These are phyloP conservation scores for Erodium texanum DNA, from an alignment of 441 rosid genomes.

Conservation along the genomic window DNA sequence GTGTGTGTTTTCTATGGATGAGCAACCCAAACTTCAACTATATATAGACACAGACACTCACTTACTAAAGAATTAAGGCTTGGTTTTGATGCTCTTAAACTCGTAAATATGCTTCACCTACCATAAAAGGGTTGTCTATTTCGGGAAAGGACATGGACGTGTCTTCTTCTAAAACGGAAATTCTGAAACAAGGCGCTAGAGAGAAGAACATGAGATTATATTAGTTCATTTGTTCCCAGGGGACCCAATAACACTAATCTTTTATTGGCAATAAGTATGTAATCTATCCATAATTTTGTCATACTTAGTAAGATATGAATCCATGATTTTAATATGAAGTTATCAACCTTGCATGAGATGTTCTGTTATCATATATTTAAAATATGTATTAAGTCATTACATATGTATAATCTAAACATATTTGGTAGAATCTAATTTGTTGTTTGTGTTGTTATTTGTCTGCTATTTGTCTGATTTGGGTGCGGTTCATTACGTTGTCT, in stretches of 20 bases:
- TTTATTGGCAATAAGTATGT: no score
- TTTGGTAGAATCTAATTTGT: constrained; percentile 18
- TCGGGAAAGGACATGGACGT: constrained; percentile 20
- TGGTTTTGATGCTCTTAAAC: background rate
- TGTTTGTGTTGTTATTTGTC: no score
- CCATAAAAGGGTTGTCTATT: constrained; percentile 14
- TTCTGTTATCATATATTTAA: no score
- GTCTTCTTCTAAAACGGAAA: background rate
- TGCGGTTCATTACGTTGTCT: no score
- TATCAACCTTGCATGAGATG: no score
- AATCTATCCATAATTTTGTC: no score
- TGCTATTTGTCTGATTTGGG: no score
- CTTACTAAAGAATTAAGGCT: background rate
- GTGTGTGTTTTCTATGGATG: no score
- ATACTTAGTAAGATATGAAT: no score
- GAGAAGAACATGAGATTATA: no score
- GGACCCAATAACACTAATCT: background rate
- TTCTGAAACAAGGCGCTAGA: background rate
- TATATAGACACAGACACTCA: background rate
- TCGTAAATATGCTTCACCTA: constrained; percentile 15
- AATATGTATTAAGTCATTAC: no score
- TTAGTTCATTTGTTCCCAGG: background rate
- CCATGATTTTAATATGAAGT: no score
- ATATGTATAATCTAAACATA: background rate
- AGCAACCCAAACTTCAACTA: background rate